Conservation (phyloP, 2,329 filamentous ascomycete species). For the Cladosporium colombiae region DNA sequence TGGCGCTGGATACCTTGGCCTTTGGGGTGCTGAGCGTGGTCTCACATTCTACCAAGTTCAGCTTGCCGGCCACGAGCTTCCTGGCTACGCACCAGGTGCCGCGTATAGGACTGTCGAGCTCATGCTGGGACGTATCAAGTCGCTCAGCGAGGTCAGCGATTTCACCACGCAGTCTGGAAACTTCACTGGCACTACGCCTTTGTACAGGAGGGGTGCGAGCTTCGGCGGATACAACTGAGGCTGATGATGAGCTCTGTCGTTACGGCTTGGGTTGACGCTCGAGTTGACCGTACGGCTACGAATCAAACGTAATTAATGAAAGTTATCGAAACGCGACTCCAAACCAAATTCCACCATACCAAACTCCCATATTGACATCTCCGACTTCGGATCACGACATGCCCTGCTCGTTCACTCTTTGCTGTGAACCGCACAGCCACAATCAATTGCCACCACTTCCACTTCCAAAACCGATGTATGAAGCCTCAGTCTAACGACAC, state of each 20-base stretch:
- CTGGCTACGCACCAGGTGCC: constrained; percentile 46
- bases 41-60: constrained; percentile 49
- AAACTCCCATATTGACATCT: neutral
- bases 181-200: constrained; percentile 25
- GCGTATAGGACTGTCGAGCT: constrained; percentile 47
- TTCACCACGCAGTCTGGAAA: constrained; percentile 29
- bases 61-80: constrained; percentile 46
- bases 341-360: neutral
- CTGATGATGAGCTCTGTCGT: neutral
- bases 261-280: neutral
- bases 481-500: neutral
- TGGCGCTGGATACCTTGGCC: constrained; percentile 45
- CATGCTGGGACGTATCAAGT: constrained; percentile 42
- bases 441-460: too few relatives aligned
- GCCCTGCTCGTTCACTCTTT: neutral
- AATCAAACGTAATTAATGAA: neutral
- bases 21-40: constrained; percentile 46
- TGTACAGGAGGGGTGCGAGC: constrained; percentile 13
- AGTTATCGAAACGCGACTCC: neutral
- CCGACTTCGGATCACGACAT: neutral
- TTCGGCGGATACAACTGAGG: constrained; percentile 12
- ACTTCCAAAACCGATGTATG: neutral
- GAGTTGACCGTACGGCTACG: neutral
- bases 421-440: too few relatives aligned
- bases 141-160: constrained; percentile 36